Conservation (phyloP, 768 basidiomycete genomes). For the Leccinum incarnatum region DNA sequence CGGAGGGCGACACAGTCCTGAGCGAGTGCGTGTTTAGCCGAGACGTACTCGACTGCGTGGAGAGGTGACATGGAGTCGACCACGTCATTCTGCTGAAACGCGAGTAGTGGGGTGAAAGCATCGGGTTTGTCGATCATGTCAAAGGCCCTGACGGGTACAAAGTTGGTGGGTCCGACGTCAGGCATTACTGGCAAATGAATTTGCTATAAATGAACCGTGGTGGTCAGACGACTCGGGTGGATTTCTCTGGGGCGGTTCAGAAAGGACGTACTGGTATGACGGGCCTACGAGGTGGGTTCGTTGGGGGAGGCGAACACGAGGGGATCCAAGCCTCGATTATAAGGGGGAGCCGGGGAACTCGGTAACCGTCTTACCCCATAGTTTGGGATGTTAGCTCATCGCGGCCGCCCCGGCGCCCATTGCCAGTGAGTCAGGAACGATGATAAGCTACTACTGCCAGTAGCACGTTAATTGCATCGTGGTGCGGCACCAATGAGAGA, state of each 20-base stretch:
- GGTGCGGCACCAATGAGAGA: constrained; percentile 5
- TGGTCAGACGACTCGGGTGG: not conserved
- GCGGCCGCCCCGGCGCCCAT: too few species aligned
- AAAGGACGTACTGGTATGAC: constrained; percentile 7
- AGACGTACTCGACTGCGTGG: constrained; percentile 16
- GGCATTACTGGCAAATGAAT: constrained; percentile 2
- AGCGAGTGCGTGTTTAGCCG: constrained; percentile 19
- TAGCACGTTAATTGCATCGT: constrained; percentile 4
- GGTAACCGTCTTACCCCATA: not conserved
- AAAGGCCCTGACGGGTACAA: not conserved
- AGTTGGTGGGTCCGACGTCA: not conserved
- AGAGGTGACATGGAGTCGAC: constrained; percentile 27
- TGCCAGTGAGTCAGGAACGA: not conserved
- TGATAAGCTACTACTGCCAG: not conserved
- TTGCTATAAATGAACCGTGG: constrained; percentile 1
- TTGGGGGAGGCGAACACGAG: not conserved
- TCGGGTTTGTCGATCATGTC: not conserved
- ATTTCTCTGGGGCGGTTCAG: not conserved
- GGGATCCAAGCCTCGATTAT: constrained; percentile 2
- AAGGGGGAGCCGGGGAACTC: not conserved
- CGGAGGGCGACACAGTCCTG: constrained; percentile 16
- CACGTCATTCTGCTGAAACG: constrained; percentile 4
- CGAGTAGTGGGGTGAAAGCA: not conserved
- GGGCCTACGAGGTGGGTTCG: not conserved
- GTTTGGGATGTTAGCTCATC: not conserved